Percentiles rank a stretch among this genome's conserved stretches.
Evolutionary conservation across 345 rosid species (phyloP).

Genomic region (Rubroshorea leprosula): DNA sequence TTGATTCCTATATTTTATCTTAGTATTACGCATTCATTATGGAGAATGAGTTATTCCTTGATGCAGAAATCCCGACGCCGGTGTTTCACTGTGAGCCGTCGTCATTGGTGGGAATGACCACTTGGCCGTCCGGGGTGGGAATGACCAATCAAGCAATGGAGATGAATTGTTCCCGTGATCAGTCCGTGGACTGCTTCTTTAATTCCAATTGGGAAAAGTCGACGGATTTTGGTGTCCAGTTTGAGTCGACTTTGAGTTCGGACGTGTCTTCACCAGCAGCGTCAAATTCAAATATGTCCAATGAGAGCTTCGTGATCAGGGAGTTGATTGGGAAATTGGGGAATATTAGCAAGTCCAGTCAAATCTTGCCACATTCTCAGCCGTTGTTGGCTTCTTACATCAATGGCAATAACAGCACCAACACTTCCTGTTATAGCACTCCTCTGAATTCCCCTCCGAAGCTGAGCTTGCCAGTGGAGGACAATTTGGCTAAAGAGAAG

Average conservation of each 20-base stretch:
- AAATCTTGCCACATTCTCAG: conserved; percentile 32
- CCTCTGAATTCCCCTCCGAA: conserved; percentile 51
- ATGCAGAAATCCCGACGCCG: conserved; percentile 28
- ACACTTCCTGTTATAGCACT: conserved; percentile 36
- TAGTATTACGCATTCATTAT: conserved; percentile 22
- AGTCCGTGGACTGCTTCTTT: conserved; percentile 24
- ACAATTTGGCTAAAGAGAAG: conserved; percentile 17
- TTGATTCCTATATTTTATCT: neutral
- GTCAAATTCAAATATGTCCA: conserved; percentile 44
- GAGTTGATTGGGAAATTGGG: conserved; percentile 67
- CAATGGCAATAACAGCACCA: no score
- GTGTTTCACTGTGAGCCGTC: conserved; percentile 20
- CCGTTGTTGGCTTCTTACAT: conserved; percentile 17
- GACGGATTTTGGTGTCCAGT: conserved; percentile 42
- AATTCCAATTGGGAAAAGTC: conserved; percentile 43
- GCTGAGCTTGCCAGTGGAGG: conserved; percentile 15
- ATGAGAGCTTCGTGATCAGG: conserved; percentile 46
- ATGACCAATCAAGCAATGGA: conserved; percentile 19
- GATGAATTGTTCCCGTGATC: conserved; percentile 17
- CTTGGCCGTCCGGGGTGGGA: conserved; percentile 34
- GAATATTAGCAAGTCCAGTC: conserved; percentile 33
- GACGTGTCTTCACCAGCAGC: conserved; percentile 68
- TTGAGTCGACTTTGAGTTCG: conserved; percentile 66
- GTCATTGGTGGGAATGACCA: conserved; percentile 23
- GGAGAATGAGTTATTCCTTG: conserved; percentile 41